A percentile compares a stretch with the other conserved stretches of the same genome.
phyloP scores from a whole-genome alignment of 129 eudicot species.

The Lonicera japonica region DNA sequence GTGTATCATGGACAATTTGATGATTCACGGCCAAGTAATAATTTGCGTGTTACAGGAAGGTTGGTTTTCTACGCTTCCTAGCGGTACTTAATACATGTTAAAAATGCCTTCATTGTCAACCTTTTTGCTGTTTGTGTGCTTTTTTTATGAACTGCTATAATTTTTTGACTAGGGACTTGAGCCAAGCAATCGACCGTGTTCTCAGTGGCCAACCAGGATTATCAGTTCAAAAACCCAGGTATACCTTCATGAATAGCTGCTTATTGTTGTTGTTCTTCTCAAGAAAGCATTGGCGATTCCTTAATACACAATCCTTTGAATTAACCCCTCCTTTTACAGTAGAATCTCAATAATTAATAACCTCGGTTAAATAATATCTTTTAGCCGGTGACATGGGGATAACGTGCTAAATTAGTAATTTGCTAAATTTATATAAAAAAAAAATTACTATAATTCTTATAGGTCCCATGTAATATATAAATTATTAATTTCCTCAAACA shows the following conservation, averaged over 20 bases:
- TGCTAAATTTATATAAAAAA: too few relatives aligned
- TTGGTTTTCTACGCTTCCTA: conserved; percentile 22
- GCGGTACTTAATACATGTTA: not conserved
- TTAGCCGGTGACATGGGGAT: too few relatives aligned
- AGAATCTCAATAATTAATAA: too few relatives aligned
- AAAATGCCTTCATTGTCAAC: too few relatives aligned
- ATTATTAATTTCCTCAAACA: too few relatives aligned
- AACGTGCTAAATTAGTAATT: too few relatives aligned
- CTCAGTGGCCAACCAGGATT: conserved; percentile 79
- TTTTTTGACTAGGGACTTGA: conserved; percentile 65
- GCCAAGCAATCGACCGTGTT: conserved; percentile 74
- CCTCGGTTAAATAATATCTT: too few relatives aligned
- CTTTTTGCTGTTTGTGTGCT: too few relatives aligned
- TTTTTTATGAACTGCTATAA: not conserved
- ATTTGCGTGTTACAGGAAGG: conserved; percentile 81
- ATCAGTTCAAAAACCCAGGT: conserved; percentile 85
- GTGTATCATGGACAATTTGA: conserved; percentile 99
- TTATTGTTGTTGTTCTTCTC: not conserved
- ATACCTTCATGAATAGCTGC: conserved; percentile 26
- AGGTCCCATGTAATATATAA: too few relatives aligned
- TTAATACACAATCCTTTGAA: not conserved
- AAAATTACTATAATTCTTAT: too few relatives aligned
- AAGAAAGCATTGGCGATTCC: not conserved
- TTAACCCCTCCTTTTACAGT: too few relatives aligned
- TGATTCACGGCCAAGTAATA: conserved; percentile 91